These are phyloP conservation scores for Pythium sukuiense DNA, from an alignment of 352 stramenopile genomes.

Conservation along the genomic window DNA sequence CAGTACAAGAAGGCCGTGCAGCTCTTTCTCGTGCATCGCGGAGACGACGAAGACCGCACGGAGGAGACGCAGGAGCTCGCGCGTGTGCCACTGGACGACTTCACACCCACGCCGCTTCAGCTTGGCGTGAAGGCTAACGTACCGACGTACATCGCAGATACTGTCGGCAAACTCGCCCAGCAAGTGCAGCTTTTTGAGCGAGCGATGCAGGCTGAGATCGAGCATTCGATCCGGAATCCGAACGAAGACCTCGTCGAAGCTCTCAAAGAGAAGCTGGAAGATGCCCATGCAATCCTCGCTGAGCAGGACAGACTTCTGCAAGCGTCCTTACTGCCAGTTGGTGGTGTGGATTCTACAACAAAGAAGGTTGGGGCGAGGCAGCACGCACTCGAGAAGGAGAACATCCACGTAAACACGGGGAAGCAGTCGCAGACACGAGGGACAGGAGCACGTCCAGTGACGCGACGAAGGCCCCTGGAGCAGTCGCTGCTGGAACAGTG, in stretches of 20 bases:
- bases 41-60: constrained; percentile 34
- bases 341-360: neutral
- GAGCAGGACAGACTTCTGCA: constrained; percentile 77
- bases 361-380: neutral
- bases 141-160: constrained; percentile 46
- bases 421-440: constrained; percentile 4
- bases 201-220: constrained; percentile 56
- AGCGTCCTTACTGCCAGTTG: constrained; percentile 38
- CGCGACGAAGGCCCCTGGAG: constrained; percentile 13
- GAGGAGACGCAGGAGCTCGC: constrained; percentile 53
- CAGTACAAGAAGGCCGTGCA: constrained; percentile 76
- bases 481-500: constrained; percentile 22
- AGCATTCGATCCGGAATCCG: constrained; percentile 23
- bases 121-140: constrained; percentile 65
- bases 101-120: constrained; percentile 60
- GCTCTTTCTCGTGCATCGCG: constrained; percentile 73
- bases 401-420: constrained; percentile 26
- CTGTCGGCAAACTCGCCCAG: constrained; percentile 44
- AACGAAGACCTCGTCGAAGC: constrained; percentile 32
- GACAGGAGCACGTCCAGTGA: neutral
- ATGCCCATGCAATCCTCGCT: constrained; percentile 58
- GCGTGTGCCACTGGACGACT: constrained; percentile 60
- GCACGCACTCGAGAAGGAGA: constrained; percentile 21
- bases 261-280: constrained; percentile 64
- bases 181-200: constrained; percentile 59